Percentiles rank a stretch among this genome's conserved stretches.
Evolutionary conservation across 1,284 basidiomycete species (phyloP).

Genomic region (Moesziomyces antarcticus): DNA sequence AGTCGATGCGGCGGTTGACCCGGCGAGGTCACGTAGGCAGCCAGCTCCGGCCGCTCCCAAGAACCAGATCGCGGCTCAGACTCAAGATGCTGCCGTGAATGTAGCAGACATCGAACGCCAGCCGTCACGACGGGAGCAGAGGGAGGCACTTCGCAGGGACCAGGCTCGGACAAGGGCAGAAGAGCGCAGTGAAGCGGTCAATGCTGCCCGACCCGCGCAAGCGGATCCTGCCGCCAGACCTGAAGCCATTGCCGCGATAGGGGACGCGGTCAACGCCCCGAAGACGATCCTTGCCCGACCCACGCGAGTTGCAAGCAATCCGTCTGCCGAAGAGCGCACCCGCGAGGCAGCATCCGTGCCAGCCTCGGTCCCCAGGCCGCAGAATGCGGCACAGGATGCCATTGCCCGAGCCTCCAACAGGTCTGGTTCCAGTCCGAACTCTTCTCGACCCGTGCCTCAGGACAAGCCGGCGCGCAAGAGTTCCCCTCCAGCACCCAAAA

Average conservation of each 20-base stretch:
- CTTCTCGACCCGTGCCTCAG: slow-evolving; percentile 6
- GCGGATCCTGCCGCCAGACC: not conserved
- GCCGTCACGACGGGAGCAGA: slow-evolving; percentile 13
- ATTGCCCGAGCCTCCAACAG: slow-evolving; percentile 6
- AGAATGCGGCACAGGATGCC: slow-evolving; percentile 8
- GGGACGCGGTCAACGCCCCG: slow-evolving; percentile 6
- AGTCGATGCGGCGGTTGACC: slow-evolving; percentile 1
- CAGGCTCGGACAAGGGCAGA: slow-evolving; percentile 10
- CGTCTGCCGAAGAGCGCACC: slow-evolving; percentile 5
- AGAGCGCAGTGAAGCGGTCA: not conserved
- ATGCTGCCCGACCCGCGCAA: slow-evolving; percentile 1
- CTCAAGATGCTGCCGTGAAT: not conserved
- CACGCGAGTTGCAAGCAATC: slow-evolving; percentile 6
- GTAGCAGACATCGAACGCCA: slow-evolving; percentile 15
- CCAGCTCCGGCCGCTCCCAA: slow-evolving; percentile 6
- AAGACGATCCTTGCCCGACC: slow-evolving; percentile 36
- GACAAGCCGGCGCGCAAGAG: slow-evolving; percentile 7
- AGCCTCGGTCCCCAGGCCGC: not conserved
- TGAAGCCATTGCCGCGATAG: slow-evolving; percentile 2
- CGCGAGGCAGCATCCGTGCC: not conserved
- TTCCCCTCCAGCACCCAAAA: not conserved
- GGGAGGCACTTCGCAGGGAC: not conserved
- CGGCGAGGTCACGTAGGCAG: slow-evolving; percentile 8
- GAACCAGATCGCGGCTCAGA: not conserved
- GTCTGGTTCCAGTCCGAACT: slow-evolving; percentile 2